Evolutionary conservation across 805 yeast species (phyloP).

Genomic region (Ogataea dorogensis): DNA sequence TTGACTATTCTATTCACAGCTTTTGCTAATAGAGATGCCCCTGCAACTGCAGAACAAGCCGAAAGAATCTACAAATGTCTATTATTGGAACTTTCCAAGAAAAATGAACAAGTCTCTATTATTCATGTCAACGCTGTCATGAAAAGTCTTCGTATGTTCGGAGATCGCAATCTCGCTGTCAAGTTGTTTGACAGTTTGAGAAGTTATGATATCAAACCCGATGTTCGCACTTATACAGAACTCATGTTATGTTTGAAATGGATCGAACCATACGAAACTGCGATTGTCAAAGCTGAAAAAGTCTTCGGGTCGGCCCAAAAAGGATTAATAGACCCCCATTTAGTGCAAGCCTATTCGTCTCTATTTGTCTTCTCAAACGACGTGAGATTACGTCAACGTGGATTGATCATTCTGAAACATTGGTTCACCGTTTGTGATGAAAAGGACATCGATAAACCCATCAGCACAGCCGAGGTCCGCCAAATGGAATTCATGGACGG

Average conservation of each 20-base stretch:
- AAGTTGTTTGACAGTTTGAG: conserved; percentile 36
- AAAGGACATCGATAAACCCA: conserved; percentile 17
- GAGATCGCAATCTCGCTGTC: conserved; percentile 38
- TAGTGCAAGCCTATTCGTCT: conserved; percentile 27
- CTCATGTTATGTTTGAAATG: conserved; percentile 23
- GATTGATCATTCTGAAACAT: conserved; percentile 24
- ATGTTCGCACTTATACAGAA: conserved; percentile 36
- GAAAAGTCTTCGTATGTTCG: conserved; percentile 42
- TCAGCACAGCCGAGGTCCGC: not conserved
- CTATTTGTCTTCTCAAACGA: conserved; percentile 30
- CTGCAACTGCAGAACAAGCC: conserved; percentile 32
- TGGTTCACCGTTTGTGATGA: conserved; percentile 30
- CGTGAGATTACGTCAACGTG: conserved; percentile 25
- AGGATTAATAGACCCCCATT: conserved; percentile 20
- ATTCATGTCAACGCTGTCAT: conserved; percentile 48
- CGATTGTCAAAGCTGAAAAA: conserved; percentile 23
- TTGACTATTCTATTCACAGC: conserved; percentile 48
- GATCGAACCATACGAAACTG: conserved; percentile 13
- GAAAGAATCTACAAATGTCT: conserved; percentile 36
- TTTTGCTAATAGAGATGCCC: conserved; percentile 34
- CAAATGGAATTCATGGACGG: conserved; percentile 1
- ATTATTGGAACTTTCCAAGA: conserved; percentile 29
- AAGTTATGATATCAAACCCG: conserved; percentile 30
- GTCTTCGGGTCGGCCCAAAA: conserved; percentile 23
- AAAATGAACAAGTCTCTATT: conserved; percentile 31